Evolutionary conservation across 2,329 filamentous ascomycete genomes (phyloP), one percentile per base, ranked within the genome.

Genomic region (Pestalotiopsis fici): DNA sequence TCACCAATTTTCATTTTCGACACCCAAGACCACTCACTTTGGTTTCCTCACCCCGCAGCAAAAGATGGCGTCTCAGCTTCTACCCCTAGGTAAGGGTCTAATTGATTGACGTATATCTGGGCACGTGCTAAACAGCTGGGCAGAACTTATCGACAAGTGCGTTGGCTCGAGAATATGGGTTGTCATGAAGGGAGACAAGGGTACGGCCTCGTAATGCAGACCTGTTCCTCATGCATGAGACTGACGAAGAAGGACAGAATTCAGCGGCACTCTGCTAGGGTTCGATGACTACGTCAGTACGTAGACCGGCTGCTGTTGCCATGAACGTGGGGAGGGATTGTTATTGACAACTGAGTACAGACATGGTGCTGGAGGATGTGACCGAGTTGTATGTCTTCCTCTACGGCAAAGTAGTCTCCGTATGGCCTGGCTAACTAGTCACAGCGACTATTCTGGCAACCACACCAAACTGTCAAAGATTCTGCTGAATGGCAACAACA

Each of bases 231-330:
- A 54, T 63, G 13, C 2, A 15, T 18, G 21, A 15, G 50, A 21
- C 18, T 28, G 57, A 56, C 50, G 15, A 27, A 7, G 18, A 55
- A 7, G 39, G 4, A 56, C 78, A 98, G 96, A 99, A 81, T 99
- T 99, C 83, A 93, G 93, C 73, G 96, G 96, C 65, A 98, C 94
- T 7, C 87, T 99, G 28, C 88, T 97, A 66, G 96, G 96, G 2
- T 99, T 99, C 76, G 96, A 99, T 79, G 96, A 99, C 87, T 99
- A 98, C 84, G 96, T 99, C 87, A 99, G 95, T 98, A 87, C 85
- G 95, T 97, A 76, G n/a, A 54, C 43, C 9, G n/a, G n/a, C 18
- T 21, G 37, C 39, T 13, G 1, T 12, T 12, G n/a, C n/a, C 27
- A 57, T 63, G 59, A 39, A 21, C 13, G 11, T n/a, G 0, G 39